Percentiles rank a stretch among this genome's conserved stretches.
Evolutionary conservation across 2,329 filamentous ascomycete genomes (phyloP).

Genomic region (Colletotrichum spinosum): DNA sequence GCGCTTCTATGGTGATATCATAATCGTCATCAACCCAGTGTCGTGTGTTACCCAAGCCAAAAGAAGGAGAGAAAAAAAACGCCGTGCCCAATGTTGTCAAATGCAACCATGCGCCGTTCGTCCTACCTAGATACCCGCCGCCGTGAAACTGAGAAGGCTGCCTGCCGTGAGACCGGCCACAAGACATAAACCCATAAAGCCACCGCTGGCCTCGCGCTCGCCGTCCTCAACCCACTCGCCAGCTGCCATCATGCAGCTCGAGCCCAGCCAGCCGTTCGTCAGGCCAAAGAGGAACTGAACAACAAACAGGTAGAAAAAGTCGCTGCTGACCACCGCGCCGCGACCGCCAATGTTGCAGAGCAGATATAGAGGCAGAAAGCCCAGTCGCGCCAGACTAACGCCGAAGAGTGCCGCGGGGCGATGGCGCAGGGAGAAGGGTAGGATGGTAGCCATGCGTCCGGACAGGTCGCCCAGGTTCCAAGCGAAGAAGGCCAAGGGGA

Average conservation of each 20-base stretch:
- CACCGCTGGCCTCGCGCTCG: slow-evolving; percentile 89
- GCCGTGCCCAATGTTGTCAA: neutral
- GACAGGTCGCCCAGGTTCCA: slow-evolving; percentile 92
- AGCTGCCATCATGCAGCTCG: slow-evolving; percentile 92
- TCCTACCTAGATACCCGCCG: slow-evolving; percentile 59
- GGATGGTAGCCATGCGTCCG: slow-evolving; percentile 77
- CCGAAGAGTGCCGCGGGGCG: slow-evolving; percentile 76
- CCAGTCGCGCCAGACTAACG: slow-evolving; percentile 72
- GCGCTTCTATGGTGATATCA: slow-evolving; percentile 11
- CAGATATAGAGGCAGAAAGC: slow-evolving; percentile 86
- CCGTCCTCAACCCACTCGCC: slow-evolving; percentile 82
- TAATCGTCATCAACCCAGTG: slow-evolving; percentile 2
- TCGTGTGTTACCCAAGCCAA: neutral
- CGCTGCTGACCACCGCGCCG: slow-evolving; percentile 80
- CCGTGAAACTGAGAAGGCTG: slow-evolving; percentile 89
- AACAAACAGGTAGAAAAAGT: slow-evolving; percentile 86
- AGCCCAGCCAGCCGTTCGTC: slow-evolving; percentile 88
- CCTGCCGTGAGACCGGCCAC: slow-evolving; percentile 85
- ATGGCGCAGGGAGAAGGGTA: slow-evolving; percentile 67
- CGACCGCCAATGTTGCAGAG: slow-evolving; percentile 88
- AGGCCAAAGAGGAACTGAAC: slow-evolving; percentile 88
- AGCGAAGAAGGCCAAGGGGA: slow-evolving; percentile 89
- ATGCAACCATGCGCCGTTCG: neutral
- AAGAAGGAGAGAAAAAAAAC: too few relatives aligned
- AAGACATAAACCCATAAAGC: slow-evolving; percentile 94